phyloP scores from a whole-genome alignment of 306 rosid genomes.

The Cyclanthera cordifolia region DNA sequence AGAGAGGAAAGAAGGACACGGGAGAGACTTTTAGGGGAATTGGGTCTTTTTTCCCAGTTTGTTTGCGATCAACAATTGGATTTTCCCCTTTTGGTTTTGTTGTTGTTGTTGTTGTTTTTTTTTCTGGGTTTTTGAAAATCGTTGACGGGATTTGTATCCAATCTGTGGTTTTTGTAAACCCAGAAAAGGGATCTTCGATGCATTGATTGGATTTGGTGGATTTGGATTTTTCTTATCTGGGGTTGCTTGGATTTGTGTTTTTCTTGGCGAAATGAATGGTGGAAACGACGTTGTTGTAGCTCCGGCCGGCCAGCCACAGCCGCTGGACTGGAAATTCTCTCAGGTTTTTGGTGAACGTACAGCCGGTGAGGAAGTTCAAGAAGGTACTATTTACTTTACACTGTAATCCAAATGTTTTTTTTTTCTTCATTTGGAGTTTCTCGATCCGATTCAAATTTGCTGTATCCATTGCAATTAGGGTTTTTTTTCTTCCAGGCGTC shows the following conservation, averaged over 20 bases:
- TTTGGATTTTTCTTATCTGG: slow-evolving; percentile 31
- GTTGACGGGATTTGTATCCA: slow-evolving; percentile 43
- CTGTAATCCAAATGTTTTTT: neutral
- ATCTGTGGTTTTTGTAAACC: slow-evolving; percentile 56
- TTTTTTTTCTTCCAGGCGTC: slow-evolving; percentile 27
- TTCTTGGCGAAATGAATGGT: slow-evolving; percentile 56
- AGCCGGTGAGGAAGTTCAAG: slow-evolving; percentile 98
- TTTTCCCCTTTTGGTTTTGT: neutral
- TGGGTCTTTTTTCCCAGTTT: slow-evolving; percentile 29
- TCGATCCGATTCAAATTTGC: slow-evolving; percentile 57
- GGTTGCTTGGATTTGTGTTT: slow-evolving; percentile 36
- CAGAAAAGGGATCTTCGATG: slow-evolving; percentile 62
- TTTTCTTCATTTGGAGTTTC: slow-evolving; percentile 9
- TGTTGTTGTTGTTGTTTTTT: neutral
- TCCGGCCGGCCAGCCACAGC: slow-evolving; percentile 67
- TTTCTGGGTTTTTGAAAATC: slow-evolving; percentile 16
- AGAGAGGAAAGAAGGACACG: slow-evolving; percentile 27
- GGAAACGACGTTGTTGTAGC: slow-evolving; percentile 81
- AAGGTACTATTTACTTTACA: slow-evolving; percentile 40
- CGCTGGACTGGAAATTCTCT: slow-evolving; percentile 97
- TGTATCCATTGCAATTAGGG: slow-evolving; percentile 40
- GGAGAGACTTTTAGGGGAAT: slow-evolving; percentile 1
- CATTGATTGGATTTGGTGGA: slow-evolving; percentile 32
- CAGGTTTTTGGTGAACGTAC: slow-evolving; percentile 99
- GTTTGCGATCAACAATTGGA: slow-evolving; percentile 35